A percentile compares a stretch with the other conserved stretches of the same genome.
phyloP scores from a whole-genome alignment of 2,329 filamentous ascomycete species.

The Xylaria digitata region DNA sequence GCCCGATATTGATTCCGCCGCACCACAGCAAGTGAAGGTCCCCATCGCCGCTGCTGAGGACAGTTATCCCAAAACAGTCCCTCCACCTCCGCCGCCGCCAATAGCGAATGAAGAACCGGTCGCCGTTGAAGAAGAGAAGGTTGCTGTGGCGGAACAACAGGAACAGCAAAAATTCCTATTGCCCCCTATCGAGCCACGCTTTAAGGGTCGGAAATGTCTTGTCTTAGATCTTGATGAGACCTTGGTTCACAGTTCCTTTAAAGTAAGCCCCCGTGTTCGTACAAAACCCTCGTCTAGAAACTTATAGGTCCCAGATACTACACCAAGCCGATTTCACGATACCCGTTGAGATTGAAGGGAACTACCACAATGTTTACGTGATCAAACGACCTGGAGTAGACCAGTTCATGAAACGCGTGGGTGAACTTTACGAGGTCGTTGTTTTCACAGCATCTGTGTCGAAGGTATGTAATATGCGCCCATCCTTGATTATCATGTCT shows the following conservation, averaged over 20 bases:
- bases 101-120: constrained; percentile 48
- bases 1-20: constrained; percentile 68
- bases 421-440: constrained; percentile 97
- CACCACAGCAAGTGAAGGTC: constrained; percentile 55
- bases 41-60: constrained; percentile 54
- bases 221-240: constrained; percentile 97
- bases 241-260: constrained; percentile 97
- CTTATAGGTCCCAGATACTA: constrained; percentile 73
- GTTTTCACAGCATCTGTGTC: constrained; percentile 99
- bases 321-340: constrained; percentile 99
- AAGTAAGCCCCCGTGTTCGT: constrained; percentile 67
- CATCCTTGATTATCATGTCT: constrained; percentile 30
- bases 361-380: constrained; percentile 99
- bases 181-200: constrained; percentile 81
- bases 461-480: constrained; percentile 71
- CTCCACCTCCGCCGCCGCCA: constrained; percentile 61
- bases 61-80: constrained; percentile 56
- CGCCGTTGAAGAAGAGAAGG: constrained; percentile 54
- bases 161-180: constrained; percentile 75
- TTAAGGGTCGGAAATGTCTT: constrained; percentile 90
- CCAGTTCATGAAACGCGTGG: constrained; percentile 98
- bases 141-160: constrained; percentile 60
- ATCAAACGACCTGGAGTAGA: constrained; percentile 99
- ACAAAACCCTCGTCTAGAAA: neutral
- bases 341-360: constrained; percentile 97